Percentiles rank a stretch among this genome's conserved stretches.
These are phyloP conservation scores for Cladosporium sp. DNA, from an alignment of 2,329 filamentous ascomycete genomes.

Conservation along the genomic window DNA sequence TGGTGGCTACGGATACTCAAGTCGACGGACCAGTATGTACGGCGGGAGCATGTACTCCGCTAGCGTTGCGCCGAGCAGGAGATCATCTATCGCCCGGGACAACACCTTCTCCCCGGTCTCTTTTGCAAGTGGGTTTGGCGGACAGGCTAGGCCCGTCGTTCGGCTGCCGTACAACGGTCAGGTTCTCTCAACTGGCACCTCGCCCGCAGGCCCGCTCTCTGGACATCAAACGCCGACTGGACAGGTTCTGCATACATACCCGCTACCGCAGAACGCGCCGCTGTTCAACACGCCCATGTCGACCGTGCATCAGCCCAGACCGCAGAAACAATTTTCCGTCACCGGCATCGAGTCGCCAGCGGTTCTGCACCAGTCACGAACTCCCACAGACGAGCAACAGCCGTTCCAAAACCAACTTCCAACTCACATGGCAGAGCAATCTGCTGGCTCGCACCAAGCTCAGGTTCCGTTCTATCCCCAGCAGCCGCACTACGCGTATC, in stretches of 20 bases:
- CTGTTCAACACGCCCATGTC: conserved; percentile 57
- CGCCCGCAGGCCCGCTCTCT: conserved; percentile 28
- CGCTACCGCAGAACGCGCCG: conserved; percentile 48
- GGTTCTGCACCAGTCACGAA: conserved; percentile 46
- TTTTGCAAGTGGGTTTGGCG: conserved; percentile 44
- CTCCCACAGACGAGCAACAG: conserved; percentile 57
- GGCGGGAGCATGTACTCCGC: conserved; percentile 76
- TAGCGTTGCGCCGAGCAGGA: conserved; percentile 79
- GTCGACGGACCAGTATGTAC: conserved; percentile 75
- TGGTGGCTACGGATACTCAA: conserved; percentile 60
- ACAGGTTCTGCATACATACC: conserved; percentile 48
- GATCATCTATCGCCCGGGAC: conserved; percentile 74
- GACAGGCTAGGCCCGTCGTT: conserved; percentile 68
- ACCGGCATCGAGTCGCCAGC: conserved; percentile 85
- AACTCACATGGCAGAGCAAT: conserved; percentile 56
- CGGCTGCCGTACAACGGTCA: conserved; percentile 64
- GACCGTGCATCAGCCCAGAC: conserved; percentile 88
- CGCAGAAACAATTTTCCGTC: conserved; percentile 89
- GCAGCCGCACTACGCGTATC: conserved; percentile 48
- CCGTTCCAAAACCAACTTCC: conserved; percentile 96
- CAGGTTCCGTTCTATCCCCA: conserved; percentile 49
- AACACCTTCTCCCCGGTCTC: conserved; percentile 76
- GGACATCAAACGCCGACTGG: conserved; percentile 40
- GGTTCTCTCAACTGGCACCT: conserved; percentile 28
- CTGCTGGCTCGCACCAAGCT: conserved; percentile 42